phyloP scores from a whole-genome alignment of 2,329 filamentous ascomycete genomes.

The Epichloe brachyelytri region DNA sequence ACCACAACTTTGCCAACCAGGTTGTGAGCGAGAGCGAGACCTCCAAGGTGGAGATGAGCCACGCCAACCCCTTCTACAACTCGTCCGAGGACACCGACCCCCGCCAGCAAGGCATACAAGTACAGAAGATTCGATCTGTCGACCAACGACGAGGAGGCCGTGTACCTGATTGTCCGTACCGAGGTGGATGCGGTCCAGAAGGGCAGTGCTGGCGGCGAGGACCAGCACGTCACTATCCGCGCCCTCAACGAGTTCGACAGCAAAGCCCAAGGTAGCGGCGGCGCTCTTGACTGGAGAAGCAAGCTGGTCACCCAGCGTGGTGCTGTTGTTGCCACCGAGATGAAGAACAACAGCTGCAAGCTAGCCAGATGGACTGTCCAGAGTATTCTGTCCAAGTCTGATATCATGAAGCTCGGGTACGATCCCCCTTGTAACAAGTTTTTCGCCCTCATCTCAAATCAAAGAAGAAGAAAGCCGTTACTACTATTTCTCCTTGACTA shows the following conservation, averaged over 20 bases:
- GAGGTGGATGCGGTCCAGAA: constrained; percentile 93
- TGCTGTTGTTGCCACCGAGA: constrained; percentile 95
- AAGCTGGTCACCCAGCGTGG: constrained; percentile 92
- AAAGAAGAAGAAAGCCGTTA: too few species aligned
- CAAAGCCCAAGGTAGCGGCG: constrained; percentile 91
- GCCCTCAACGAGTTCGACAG: constrained; percentile 98
- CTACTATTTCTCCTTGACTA: constrained; percentile 10
- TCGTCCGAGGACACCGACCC: constrained; percentile 81
- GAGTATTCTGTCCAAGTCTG: constrained; percentile 92
- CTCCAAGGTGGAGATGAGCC: constrained; percentile 67
- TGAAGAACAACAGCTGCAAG: constrained; percentile 99
- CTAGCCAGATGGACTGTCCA: constrained; percentile 95
- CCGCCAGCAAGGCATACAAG: constrained; percentile 95
- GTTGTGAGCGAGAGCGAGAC: constrained; percentile 73
- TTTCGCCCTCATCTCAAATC: background rate
- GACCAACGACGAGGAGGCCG: constrained; percentile 84
- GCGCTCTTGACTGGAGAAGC: constrained; percentile 90
- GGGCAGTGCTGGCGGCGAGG: constrained; percentile 83
- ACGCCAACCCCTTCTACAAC: constrained; percentile 98
- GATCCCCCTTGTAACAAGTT: constrained; percentile 13
- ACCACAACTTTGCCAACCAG: constrained; percentile 98
- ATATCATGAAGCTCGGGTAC: constrained; percentile 95
- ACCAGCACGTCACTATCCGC: constrained; percentile 85
- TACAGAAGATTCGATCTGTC: constrained; percentile 96
- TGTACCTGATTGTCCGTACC: constrained; percentile 85